phyloP scores from a whole-genome alignment of 176 grass and related monocot genomes.

The Hsuehochloa calcarea region DNA sequence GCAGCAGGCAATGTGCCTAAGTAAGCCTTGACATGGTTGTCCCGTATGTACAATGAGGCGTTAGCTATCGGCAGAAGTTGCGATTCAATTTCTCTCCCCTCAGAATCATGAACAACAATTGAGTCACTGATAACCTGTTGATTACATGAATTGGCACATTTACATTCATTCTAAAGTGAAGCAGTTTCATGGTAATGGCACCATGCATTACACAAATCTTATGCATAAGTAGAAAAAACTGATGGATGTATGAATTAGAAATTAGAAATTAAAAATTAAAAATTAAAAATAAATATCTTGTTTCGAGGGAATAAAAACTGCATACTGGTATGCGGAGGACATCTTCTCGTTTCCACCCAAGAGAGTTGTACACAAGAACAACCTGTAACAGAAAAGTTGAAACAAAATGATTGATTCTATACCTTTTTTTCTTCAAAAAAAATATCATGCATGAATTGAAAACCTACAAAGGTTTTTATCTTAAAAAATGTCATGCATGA shows the following conservation, averaged over 20 bases:
- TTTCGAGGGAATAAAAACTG: slow-evolving; percentile 14
- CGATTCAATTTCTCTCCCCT: slow-evolving; percentile 84
- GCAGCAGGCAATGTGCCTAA: slow-evolving; percentile 42
- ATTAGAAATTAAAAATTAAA: too few species aligned
- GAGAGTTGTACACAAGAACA: slow-evolving; percentile 86
- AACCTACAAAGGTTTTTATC: slow-evolving; percentile 4
- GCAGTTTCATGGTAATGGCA: slow-evolving; percentile 5
- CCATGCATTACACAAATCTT: neutral
- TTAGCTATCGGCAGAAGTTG: slow-evolving; percentile 73
- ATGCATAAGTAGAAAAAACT: neutral
- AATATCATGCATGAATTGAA: neutral
- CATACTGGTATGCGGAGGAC: slow-evolving; percentile 86
- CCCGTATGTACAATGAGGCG: slow-evolving; percentile 59
- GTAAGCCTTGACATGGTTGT: slow-evolving; percentile 68
- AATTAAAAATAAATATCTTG: neutral
- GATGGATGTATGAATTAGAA: neutral
- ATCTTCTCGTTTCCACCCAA: slow-evolving; percentile 90
- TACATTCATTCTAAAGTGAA: slow-evolving; percentile 12
- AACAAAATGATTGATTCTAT: slow-evolving; percentile 10
- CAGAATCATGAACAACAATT: slow-evolving; percentile 75
- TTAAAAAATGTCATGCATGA: neutral
- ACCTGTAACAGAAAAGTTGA: slow-evolving; percentile 47
- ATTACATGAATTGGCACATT: slow-evolving; percentile 32
- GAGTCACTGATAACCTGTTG: slow-evolving; percentile 74
- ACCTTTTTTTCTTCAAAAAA: neutral